Base-by-base conservation (phyloP, 345 rosid genomes). In the Laguncularia racemosa region DNA sequence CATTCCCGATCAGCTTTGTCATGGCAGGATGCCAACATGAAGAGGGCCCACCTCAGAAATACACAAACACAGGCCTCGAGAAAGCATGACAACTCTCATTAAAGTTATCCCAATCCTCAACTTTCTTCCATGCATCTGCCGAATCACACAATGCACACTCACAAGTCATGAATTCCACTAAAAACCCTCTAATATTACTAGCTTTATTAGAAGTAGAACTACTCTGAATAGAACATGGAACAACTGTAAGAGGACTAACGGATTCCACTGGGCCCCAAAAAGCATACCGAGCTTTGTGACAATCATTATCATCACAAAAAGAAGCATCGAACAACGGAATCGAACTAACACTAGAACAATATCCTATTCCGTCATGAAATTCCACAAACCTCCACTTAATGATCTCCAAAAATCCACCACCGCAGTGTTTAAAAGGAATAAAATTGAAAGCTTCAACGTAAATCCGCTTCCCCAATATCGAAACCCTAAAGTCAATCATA, bases 341-440 rank as follows among this genome's bases (percentile, higher is more conserved):
- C 11, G 87, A 79, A 64, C 66, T 67, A 15, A 49, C 50, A 51
- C 44, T 54, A 16, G 83, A 73, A 63, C 79, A 65, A 43, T 56
- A 60, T 50, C 53, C 59, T 1, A 79, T 60, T 18, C 48, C 64
- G 45, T n/a, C n/a, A n/a, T n/a, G n/a, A n/a, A n/a, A n/a, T n/a
- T n/a, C n/a, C n/a, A n/a, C n/a, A n/a, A n/a, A n/a, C n/a, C n/a
- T n/a, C n/a, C n/a, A n/a, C n/a, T n/a, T n/a, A n/a, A n/a, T n/a
- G n/a, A n/a, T n/a, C 81, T 92, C 98, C 69, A 92, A 55, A 65
- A 89, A 74, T 6, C 96, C 96, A 20, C 76, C 79, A 4, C 54
- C 63, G 63, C n/a, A n/a, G n/a, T 71, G 81, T 48, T 73, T 74
- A 46, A 71, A 58, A 12, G 91, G 93, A 62, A 89, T 64, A 63